These are phyloP conservation scores for Flaveria linearis DNA, from an alignment of 129 eudicot species.

Conservation along the genomic window DNA sequence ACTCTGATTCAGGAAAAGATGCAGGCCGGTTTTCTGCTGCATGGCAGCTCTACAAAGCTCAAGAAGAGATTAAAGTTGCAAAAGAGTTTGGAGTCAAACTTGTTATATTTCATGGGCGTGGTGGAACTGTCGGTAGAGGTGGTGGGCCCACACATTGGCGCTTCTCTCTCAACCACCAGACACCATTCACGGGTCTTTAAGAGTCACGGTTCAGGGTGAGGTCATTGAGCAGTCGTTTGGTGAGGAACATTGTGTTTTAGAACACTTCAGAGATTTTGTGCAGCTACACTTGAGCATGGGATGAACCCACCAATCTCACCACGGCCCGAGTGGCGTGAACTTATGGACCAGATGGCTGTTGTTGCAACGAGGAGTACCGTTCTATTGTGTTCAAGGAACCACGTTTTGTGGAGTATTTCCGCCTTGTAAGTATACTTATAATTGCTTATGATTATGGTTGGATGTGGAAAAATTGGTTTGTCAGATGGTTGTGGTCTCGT, in stretches of 20 bases:
- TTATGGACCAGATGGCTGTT: conserved; percentile 82
- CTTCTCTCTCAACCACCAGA: conserved; percentile 97
- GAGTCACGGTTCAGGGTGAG: conserved; percentile 98
- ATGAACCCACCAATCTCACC: conserved; percentile 94
- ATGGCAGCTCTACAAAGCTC: conserved; percentile 93
- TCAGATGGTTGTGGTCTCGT: not conserved
- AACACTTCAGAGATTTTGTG: conserved; percentile 89
- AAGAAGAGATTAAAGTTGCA: conserved; percentile 88
- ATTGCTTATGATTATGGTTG: not conserved
- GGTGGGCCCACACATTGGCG: conserved; percentile 98
- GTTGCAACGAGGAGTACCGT: conserved; percentile 77
- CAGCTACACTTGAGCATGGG: conserved; percentile 98
- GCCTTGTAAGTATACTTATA: conserved; percentile 61
- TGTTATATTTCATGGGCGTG: conserved; percentile 97
- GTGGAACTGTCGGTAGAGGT: conserved; percentile 97
- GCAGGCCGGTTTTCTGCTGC: conserved; percentile 96
- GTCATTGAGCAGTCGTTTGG: conserved; percentile 98
- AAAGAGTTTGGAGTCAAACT: conserved; percentile 79
- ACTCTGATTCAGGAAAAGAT: conserved; percentile 96
- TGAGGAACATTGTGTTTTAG: conserved; percentile 93
- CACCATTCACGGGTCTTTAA: conserved; percentile 79
- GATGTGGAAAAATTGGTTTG: not conserved
- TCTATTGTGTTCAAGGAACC: conserved; percentile 86
- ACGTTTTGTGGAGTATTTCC: conserved; percentile 98
- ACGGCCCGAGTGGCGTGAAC: conserved; percentile 88